Percentiles rank a stretch among this genome's conserved stretches.
These are phyloP conservation scores for Termitomyces sp. DNA, from an alignment of 768 basidiomycete genomes.

Conservation along the genomic window DNA sequence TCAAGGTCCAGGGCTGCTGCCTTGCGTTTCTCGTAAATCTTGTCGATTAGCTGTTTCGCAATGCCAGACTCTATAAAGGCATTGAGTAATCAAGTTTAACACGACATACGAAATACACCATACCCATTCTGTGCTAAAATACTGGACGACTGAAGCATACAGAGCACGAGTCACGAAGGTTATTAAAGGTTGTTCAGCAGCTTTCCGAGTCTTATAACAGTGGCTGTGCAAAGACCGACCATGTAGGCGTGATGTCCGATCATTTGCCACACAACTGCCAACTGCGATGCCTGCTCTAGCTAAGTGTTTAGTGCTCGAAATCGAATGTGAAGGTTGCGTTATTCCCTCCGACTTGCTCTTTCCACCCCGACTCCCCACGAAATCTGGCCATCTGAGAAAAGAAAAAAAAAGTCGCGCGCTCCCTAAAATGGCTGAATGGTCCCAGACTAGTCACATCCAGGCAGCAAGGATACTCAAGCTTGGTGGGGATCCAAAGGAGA, in stretches of 20 bases:
- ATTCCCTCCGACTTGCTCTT: not conserved
- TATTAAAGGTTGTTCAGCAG: not conserved
- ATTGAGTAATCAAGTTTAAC: not conserved
- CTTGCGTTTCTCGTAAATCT: constrained; percentile 96
- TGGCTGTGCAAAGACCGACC: constrained; percentile 15
- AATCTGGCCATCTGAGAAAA: no score
- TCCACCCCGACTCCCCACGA: no score
- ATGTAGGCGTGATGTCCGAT: no score
- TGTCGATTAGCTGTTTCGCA: constrained; percentile 80
- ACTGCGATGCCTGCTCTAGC: no score
- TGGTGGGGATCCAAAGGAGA: no score
- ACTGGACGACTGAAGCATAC: constrained; percentile 4
- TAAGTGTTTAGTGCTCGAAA: no score
- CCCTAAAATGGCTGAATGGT: no score
- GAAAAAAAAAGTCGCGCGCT: no score
- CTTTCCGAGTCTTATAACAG: not conserved
- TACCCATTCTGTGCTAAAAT: constrained; percentile 20
- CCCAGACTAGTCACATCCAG: no score
- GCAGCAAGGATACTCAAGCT: no score
- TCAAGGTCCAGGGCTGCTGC: constrained; percentile 93
- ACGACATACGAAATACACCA: not conserved
- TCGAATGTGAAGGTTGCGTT: no score
- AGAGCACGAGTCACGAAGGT: not conserved
- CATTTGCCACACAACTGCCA: not conserved
- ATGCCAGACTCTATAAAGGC: constrained; percentile 60